phyloP scores from a whole-genome alignment of 2,329 filamentous ascomycete species.

The Sclerotinia spermophila region DNA sequence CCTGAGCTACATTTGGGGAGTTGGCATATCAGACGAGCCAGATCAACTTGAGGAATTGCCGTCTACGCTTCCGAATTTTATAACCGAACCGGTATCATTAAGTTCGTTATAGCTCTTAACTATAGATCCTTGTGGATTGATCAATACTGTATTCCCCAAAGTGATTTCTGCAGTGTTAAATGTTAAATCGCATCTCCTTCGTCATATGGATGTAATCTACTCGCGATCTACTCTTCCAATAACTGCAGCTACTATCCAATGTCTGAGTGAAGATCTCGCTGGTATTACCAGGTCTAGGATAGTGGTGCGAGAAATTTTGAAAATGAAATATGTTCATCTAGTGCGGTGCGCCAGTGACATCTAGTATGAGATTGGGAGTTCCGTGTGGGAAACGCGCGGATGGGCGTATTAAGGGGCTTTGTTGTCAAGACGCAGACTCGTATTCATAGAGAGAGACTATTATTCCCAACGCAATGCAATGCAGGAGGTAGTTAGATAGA shows the following conservation, averaged over 20 bases:
- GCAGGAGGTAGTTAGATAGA: not conserved
- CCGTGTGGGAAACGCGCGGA: not conserved
- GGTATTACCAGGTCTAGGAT: not conserved
- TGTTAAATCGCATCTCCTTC: not conserved
- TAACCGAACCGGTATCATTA: not conserved
- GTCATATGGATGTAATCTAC: not conserved
- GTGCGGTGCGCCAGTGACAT: not conserved
- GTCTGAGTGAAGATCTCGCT: not conserved
- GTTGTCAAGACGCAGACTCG: not conserved
- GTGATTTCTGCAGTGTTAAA: not conserved
- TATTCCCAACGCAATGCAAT: not conserved
- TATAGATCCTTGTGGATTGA: not conserved
- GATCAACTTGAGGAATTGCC: not conserved
- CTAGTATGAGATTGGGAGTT: rapidly evolving
- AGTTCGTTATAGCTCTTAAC: not conserved
- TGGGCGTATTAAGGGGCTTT: not conserved
- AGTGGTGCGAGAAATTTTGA: rapidly evolving
- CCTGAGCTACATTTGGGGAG: not conserved
- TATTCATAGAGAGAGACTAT: not conserved
- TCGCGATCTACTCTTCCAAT: not conserved
- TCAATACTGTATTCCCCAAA: not conserved
- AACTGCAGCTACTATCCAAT: not conserved
- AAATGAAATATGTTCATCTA: not conserved
- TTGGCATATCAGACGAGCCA: not conserved
- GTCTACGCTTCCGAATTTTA: not conserved